phyloP scores from a whole-genome alignment of 2,329 filamentous ascomycete genomes.

The Fusarium sp. region DNA sequence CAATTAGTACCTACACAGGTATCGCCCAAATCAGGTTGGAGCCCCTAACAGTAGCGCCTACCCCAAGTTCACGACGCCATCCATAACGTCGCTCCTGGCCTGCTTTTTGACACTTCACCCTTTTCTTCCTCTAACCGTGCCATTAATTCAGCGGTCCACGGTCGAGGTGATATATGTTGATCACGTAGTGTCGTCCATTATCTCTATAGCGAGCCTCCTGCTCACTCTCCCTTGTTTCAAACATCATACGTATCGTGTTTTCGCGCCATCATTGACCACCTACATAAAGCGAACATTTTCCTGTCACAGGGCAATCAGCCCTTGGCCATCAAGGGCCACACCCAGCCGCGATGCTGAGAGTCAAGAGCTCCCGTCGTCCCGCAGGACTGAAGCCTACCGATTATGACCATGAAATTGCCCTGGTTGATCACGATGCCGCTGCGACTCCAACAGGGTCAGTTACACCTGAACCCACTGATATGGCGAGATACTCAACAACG shows the following conservation, averaged over 20 bases:
- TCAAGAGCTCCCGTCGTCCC: constrained; percentile 67
- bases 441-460: constrained; percentile 38
- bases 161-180: neutral
- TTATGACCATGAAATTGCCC: constrained; percentile 77
- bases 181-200: constrained; percentile 1
- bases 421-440: constrained; percentile 68
- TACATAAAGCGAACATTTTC: constrained; percentile 7
- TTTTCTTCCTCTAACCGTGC: constrained; percentile 6
- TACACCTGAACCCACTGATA: constrained; percentile 37
- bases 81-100: constrained; percentile 25
- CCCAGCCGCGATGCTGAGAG: constrained; percentile 49
- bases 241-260: constrained; percentile 9
- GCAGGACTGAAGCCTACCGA: constrained; percentile 68
- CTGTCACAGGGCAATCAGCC: constrained; percentile 31
- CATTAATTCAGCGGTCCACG: constrained; percentile 8
- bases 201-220: constrained; percentile 2
- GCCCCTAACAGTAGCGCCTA: constrained; percentile 38
- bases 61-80: constrained; percentile 37
- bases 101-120: constrained; percentile 12
- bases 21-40: constrained; percentile 38
- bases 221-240: constrained; percentile 6
- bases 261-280: constrained; percentile 6
- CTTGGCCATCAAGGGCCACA: constrained; percentile 18
- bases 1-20: neutral
- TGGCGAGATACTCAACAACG: constrained; percentile 43